phyloP scores from a whole-genome alignment of 441 rosid species.

The Syzygium syzygioides region DNA sequence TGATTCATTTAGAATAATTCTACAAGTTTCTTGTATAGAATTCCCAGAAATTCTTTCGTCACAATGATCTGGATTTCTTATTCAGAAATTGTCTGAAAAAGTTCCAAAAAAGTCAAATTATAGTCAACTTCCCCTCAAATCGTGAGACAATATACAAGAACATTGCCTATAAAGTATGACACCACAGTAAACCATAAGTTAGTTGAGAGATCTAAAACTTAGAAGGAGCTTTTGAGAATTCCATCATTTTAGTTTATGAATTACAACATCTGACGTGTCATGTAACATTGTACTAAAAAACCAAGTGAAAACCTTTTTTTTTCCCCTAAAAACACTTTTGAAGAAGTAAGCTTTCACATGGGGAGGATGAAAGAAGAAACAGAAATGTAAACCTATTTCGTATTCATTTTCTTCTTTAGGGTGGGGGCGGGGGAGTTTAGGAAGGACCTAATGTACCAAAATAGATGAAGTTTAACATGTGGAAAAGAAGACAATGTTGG shows the following conservation, averaged over 20 bases:
- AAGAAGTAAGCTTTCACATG: not conserved
- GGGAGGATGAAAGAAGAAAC: not conserved
- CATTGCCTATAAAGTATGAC: not conserved
- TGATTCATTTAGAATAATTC: not conserved
- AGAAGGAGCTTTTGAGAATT: not conserved
- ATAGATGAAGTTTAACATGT: not conserved
- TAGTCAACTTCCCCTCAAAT: not conserved
- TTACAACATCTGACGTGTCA: not conserved
- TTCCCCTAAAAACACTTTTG: not conserved
- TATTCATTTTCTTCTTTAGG: not conserved
- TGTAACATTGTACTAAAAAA: not conserved
- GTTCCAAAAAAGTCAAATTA: not conserved
- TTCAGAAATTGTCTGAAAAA: not conserved
- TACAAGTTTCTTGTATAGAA: not conserved
- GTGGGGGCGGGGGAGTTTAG: not conserved
- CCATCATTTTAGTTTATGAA: not conserved
- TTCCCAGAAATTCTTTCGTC: not conserved
- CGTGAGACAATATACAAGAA: not conserved
- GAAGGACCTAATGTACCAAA: not conserved
- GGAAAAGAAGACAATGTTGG: not conserved
- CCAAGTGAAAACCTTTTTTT: not conserved
- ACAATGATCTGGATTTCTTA: not conserved
- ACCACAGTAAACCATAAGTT: not conserved
- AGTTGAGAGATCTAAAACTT: not conserved
- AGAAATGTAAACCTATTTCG: not conserved